These are phyloP conservation scores for Taxillus chinensis DNA, from an alignment of 164 flowering plant genomes.

Conservation along the genomic window DNA sequence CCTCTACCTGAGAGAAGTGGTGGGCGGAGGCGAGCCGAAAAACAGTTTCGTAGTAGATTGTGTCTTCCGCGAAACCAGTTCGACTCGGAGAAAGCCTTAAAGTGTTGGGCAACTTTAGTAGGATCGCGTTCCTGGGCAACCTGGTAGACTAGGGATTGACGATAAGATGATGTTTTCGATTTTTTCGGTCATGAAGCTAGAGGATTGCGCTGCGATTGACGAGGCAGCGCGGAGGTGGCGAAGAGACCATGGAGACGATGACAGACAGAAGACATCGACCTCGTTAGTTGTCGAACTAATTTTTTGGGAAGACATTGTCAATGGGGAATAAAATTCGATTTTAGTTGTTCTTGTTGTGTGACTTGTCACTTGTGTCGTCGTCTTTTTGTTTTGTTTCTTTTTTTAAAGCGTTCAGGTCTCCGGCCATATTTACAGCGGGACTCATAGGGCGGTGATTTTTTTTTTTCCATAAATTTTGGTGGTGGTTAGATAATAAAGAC, in stretches of 20 bases:
- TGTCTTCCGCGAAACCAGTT: neutral
- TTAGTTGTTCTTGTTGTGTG: too few relatives aligned
- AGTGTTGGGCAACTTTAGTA: neutral
- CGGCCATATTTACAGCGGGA: too few relatives aligned
- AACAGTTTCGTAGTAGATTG: slow-evolving; percentile 2
- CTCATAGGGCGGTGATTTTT: too few relatives aligned
- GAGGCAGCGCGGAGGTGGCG: neutral
- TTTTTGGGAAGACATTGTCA: too few relatives aligned
- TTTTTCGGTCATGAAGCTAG: neutral
- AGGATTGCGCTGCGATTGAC: neutral
- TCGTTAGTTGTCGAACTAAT: too few relatives aligned
- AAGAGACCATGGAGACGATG: neutral
- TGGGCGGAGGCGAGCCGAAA: slow-evolving; percentile 31
- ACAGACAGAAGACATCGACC: neutral
- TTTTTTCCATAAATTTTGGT: too few relatives aligned
- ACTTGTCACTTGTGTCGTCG: too few relatives aligned
- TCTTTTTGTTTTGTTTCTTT: too few relatives aligned
- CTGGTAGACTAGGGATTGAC: neutral
- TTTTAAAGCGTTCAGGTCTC: too few relatives aligned
- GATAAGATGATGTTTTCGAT: neutral
- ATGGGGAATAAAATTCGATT: too few relatives aligned
- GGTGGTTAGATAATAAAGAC: too few relatives aligned
- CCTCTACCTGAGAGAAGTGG: slow-evolving; percentile 21
- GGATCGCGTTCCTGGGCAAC: neutral
- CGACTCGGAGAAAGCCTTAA: neutral